Base-by-base conservation (phyloP, 2,329 filamentous ascomycete species). In the Lasiodiplodia hormozganensis region DNA sequence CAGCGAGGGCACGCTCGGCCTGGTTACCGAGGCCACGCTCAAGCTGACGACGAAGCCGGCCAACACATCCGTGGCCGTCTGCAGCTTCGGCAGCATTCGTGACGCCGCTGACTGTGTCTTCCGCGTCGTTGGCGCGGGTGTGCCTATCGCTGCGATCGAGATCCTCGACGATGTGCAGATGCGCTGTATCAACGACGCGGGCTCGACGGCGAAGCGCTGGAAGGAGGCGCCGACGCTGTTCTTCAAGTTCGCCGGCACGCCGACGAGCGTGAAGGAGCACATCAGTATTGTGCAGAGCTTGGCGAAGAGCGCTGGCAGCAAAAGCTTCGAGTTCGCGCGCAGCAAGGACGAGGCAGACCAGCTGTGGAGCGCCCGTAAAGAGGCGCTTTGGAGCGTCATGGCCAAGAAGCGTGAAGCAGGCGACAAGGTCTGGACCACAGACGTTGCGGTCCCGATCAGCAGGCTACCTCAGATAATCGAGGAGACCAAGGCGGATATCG, bases 121-220 rank as follows among this genome's bases (percentile, higher is more conserved):
- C 72, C 86, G 86, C 67, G 93, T 97, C 12, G 94, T 97, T 4
- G 88, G 88, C 54, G 87, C 91, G 65, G 94, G 93, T 31, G 87
- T 97, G 12, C 92, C 92, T 36, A 90, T 97, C 52, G 94, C 94
- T 0, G 94, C 94, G n/a, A 89, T 97, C 53, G 94, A 97, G 82
- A 91, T 97, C 69, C 84, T 97, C 34, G 94, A 97, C 81, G 94
- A 97, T 76, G 90, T 94, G 68, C 94, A 97, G 82, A 97, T 97
- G 90, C 80, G 83, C 62, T 88, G 90, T 53, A 87, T 92, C 73
- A 92, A 92, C 80, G 83, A 86, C 34, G 87, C 89, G 0, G 90
- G 90, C 31, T 85, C 84, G 76, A 89, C 88, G 0, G 85, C 85
- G 43, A 87, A 89, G 28, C 82, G 82, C 47, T 94, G 91, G 91